Percentiles rank a stretch among this genome's conserved stretches.
phyloP scores from a whole-genome alignment of 306 rosid species.

The Medicago lupulina region DNA sequence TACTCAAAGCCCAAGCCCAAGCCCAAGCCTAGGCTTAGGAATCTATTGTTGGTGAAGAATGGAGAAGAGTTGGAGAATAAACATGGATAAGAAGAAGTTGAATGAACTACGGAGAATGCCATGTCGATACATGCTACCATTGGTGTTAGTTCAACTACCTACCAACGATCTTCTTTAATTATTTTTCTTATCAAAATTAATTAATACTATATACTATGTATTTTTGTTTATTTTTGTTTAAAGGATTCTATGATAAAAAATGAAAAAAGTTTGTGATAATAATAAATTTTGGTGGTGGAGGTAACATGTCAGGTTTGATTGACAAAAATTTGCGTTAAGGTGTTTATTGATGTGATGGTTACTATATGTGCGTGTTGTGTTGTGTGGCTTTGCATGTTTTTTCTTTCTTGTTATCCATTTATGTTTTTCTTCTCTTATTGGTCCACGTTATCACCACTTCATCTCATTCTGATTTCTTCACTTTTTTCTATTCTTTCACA shows the following conservation, averaged over 20 bases:
- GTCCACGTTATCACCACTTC: conserved; percentile 24
- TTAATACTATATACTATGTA: not conserved
- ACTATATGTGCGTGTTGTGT: not conserved
- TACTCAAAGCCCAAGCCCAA: conserved; percentile 49
- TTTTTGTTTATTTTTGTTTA: not conserved
- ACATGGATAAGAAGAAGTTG: conserved; percentile 46
- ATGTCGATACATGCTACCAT: conserved; percentile 75
- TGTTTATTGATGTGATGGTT: conserved; percentile 37
- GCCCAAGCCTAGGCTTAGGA: conserved; percentile 47
- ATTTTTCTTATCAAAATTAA: too few species aligned
- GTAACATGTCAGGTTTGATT: not conserved
- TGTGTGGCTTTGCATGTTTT: not conserved
- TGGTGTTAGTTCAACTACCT: conserved; percentile 9
- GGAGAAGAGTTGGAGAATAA: conserved; percentile 53
- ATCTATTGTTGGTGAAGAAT: conserved; percentile 43
- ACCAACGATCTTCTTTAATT: not conserved
- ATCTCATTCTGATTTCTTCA: conserved; percentile 9
- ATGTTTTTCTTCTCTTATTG: conserved; percentile 6
- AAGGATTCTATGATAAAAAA: not conserved
- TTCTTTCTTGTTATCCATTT: conserved; percentile 36
- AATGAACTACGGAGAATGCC: conserved; percentile 48
- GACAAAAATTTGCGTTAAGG: conserved; percentile 26
- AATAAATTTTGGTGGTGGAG: conserved; percentile 45
- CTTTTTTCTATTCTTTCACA: not conserved
- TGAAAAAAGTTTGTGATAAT: conserved; percentile 38